phyloP scores from a whole-genome alignment of 805 yeast species.

The Phaffomyces thermotolerans region DNA sequence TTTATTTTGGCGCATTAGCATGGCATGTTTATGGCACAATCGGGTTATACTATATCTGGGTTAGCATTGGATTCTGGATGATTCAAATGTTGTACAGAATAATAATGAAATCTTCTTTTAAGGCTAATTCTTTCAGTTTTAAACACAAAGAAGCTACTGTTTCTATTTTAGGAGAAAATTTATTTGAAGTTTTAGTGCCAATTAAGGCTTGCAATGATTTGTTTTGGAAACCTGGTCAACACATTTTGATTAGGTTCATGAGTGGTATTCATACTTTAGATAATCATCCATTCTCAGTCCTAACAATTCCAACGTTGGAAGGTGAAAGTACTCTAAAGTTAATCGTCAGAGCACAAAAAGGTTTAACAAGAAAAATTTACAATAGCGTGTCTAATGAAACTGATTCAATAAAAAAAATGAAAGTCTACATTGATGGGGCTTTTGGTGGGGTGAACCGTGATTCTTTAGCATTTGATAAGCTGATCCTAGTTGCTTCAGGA shows the following conservation, averaged over 20 bases:
- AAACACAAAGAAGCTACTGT: conserved; percentile 31
- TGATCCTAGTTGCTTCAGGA: conserved; percentile 39
- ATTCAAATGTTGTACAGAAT: conserved; percentile 41
- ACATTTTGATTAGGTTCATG: conserved; percentile 40
- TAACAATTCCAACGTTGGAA: conserved; percentile 26
- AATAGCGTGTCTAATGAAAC: conserved; percentile 8
- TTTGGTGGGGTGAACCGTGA: conserved; percentile 48
- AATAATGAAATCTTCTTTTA: conserved; percentile 37
- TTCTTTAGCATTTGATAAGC: conserved; percentile 35
- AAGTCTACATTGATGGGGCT: conserved; percentile 44
- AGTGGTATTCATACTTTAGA: conserved; percentile 38
- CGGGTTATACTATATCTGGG: conserved; percentile 39
- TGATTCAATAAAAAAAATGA: conserved; percentile 22
- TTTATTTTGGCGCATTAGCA: conserved; percentile 38
- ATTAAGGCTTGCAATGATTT: conserved; percentile 24
- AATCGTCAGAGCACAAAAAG: conserved; percentile 38
- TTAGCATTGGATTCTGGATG: conserved; percentile 45
- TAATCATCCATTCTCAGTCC: conserved; percentile 51
- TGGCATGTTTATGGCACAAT: conserved; percentile 35
- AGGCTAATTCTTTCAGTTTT: conserved; percentile 35
- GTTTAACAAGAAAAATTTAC: conserved; percentile 36
- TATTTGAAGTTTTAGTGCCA: conserved; percentile 30
- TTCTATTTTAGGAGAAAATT: conserved; percentile 18
- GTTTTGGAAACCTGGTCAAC: conserved; percentile 50
- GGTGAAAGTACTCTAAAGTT: conserved; percentile 27